A percentile compares a stretch with the other conserved stretches of the same genome.
phyloP scores from a whole-genome alignment of 1,284 basidiomycete species.

The Boletus sp. region DNA sequence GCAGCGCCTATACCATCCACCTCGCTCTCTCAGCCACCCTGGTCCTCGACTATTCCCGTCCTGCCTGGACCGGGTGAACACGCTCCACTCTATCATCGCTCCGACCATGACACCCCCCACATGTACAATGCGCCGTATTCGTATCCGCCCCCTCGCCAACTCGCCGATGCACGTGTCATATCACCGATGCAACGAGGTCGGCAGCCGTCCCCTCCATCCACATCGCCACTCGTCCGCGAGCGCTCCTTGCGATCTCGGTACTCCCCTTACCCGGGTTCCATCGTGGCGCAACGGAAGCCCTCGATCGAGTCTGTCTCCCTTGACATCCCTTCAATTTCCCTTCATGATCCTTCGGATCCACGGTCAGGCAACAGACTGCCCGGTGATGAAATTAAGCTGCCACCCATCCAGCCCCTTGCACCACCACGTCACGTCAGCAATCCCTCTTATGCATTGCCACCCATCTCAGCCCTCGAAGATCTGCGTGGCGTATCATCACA shows the following conservation, averaged over 20 bases:
- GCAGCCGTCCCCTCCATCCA: slow-evolving; percentile 33
- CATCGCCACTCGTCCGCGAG: slow-evolving; percentile 38
- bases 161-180: slow-evolving; percentile 33
- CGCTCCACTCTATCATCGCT: slow-evolving; percentile 28
- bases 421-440: slow-evolving; percentile 36
- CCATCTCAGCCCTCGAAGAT: slow-evolving; percentile 69
- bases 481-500: slow-evolving; percentile 51
- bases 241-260: slow-evolving; percentile 40
- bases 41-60: slow-evolving; percentile 34
- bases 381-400: slow-evolving; percentile 51
- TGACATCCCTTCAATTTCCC: slow-evolving; percentile 47
- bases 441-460: slow-evolving; percentile 57
- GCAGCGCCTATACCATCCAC: slow-evolving; percentile 30
- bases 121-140: slow-evolving; percentile 34
- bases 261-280: slow-evolving; percentile 47
- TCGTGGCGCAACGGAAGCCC: slow-evolving; percentile 30
- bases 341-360: slow-evolving; percentile 31
- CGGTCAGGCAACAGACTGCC: slow-evolving; percentile 27
- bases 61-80: slow-evolving; percentile 31
- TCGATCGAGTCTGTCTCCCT: slow-evolving; percentile 43
- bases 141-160: slow-evolving; percentile 36
- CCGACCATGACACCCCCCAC: slow-evolving; percentile 31
- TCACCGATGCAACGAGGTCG: slow-evolving; percentile 34
- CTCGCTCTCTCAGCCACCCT: slow-evolving; percentile 32
- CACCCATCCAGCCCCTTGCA: slow-evolving; percentile 52